A percentile compares a stretch with the other conserved stretches of the same genome.
Conservation (phyloP, 148 eudicot species). For the Fallopia convolvulus region DNA sequence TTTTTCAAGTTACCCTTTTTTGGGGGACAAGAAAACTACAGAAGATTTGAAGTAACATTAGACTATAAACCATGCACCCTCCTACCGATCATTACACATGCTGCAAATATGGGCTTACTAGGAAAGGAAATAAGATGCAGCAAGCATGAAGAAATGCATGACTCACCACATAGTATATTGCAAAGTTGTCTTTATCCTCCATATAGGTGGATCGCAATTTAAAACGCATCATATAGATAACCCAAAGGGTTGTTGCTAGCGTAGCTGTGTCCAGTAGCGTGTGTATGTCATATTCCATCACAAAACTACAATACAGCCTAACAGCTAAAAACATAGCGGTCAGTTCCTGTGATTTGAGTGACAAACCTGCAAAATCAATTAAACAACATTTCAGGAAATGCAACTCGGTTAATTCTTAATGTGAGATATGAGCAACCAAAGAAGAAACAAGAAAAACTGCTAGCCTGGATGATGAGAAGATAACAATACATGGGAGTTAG, state of each 20-base stretch:
- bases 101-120: neutral
- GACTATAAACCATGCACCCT: neutral
- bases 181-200: constrained; percentile 42
- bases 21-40: neutral
- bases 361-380: constrained; percentile 24
- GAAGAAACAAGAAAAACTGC: neutral
- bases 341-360: constrained; percentile 38
- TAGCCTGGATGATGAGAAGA: neutral
- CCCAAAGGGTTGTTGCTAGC: constrained; percentile 36
- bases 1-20: neutral
- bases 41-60: neutral
- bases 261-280: constrained; percentile 41
- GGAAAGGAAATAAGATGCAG: neutral
- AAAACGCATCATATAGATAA: constrained; percentile 43
- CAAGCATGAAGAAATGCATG: neutral
- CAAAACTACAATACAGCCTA: constrained; percentile 37
- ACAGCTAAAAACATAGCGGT: constrained; percentile 43
- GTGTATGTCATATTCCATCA: constrained; percentile 47
- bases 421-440: neutral
- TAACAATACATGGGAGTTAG: neutral
- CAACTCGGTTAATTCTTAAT: neutral
- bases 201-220: constrained; percentile 34
- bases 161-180: constrained; percentile 36
- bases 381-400: neutral
- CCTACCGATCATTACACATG: neutral